Evolutionary conservation across 139 green algal species (phyloP).

Genomic region (Chlorella ohadii): DNA sequence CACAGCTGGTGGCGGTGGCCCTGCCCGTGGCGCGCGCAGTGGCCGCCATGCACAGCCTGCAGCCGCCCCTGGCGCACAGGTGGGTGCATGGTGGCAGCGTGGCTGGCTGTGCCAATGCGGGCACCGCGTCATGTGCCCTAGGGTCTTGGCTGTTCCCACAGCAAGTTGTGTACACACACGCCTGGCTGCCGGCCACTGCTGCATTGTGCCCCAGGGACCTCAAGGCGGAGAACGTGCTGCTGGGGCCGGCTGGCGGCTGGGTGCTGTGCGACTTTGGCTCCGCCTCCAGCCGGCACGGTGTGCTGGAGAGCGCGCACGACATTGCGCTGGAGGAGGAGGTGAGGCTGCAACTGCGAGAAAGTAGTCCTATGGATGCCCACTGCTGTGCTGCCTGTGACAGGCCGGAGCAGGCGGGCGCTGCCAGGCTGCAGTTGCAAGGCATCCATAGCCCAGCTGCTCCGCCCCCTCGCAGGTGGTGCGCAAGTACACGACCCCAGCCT

Average conservation of each 20-base stretch:
- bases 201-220: constrained; percentile 77
- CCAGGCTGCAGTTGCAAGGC: no score
- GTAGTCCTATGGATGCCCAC: no score
- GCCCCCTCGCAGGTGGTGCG: no score
- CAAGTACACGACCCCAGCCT: no score
- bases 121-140: no score
- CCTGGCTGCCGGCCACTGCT: background rate
- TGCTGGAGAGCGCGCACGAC: constrained; percentile 49
- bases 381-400: no score
- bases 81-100: no score
- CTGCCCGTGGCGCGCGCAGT: constrained; percentile 71
- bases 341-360: constrained; percentile 61
- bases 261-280: constrained; percentile 97
- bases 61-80: constrained; percentile 81
- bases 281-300: constrained; percentile 48
- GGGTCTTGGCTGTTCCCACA: no score
- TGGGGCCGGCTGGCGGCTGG: constrained; percentile 75
- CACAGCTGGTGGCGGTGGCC: constrained; percentile 65
- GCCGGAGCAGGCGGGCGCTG: no score
- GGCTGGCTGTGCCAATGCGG: no score
- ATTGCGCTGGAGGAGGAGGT: constrained; percentile 84
- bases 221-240: constrained; percentile 96
- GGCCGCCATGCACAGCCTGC: constrained; percentile 74
- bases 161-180: no score
- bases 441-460: no score